These are phyloP conservation scores for Fonsecaea multimorphosa DNA, from an alignment of 2,329 filamentous ascomycete species.

Conservation along the genomic window DNA sequence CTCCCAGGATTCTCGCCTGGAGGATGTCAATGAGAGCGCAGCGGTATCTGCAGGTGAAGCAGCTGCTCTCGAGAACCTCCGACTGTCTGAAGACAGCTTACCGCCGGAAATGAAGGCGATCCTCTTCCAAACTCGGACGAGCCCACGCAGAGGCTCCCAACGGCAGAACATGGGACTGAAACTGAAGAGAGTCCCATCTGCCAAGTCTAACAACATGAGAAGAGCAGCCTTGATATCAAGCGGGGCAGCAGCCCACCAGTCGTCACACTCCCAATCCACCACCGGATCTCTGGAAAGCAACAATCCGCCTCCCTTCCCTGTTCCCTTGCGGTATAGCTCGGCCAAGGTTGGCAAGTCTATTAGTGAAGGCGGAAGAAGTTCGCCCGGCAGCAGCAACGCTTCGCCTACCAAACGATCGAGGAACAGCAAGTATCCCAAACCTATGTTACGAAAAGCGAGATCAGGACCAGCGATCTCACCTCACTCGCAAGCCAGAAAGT, in stretches of 20 bases:
- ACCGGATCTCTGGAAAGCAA: constrained; percentile 53
- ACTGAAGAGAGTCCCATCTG: constrained; percentile 37
- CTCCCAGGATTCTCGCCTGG: constrained; percentile 44
- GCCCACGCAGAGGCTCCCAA: constrained; percentile 24
- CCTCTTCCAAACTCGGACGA: constrained; percentile 29
- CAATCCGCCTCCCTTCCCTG: constrained; percentile 79
- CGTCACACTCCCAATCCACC: constrained; percentile 61
- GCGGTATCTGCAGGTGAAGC: constrained; percentile 35
- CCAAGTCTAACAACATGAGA: constrained; percentile 69
- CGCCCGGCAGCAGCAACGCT: constrained; percentile 66
- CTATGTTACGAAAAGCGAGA: constrained; percentile 76
- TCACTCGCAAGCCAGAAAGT: constrained; percentile 45
- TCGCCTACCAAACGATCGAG: constrained; percentile 60
- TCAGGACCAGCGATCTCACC: constrained; percentile 64
- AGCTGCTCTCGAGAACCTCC: constrained; percentile 35
- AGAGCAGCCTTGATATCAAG: constrained; percentile 81
- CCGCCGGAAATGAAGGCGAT: constrained; percentile 35
- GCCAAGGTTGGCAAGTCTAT: constrained; percentile 70
- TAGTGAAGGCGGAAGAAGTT: constrained; percentile 80
- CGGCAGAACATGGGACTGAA: constrained; percentile 29
- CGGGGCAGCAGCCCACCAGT: constrained; percentile 73
- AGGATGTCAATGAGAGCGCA: constrained; percentile 46
- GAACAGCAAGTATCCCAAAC: constrained; percentile 49
- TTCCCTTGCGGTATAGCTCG: constrained; percentile 87
- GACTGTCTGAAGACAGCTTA: constrained; percentile 37